phyloP scores from a whole-genome alignment of 768 basidiomycete genomes.

The Fistulinella prunicolor region DNA sequence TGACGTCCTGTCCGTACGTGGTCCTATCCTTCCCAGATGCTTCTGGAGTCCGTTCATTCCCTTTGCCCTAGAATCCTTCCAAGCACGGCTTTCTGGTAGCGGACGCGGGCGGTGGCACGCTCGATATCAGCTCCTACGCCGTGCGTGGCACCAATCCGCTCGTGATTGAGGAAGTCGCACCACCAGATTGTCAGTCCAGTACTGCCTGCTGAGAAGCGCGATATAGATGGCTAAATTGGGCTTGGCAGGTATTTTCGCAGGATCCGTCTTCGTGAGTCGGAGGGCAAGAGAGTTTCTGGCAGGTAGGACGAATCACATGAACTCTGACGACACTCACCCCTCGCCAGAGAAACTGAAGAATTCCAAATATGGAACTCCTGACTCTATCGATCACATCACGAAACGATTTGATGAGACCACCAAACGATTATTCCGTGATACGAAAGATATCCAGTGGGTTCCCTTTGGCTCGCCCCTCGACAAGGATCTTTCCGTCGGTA shows the following conservation, averaged over 20 bases:
- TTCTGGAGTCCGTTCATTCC: constrained; percentile 2
- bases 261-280: constrained; percentile 79
- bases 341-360: constrained; percentile 63
- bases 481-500: constrained; percentile 66
- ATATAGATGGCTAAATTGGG: constrained; percentile 2
- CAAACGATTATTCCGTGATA: constrained; percentile 72
- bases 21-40: not conserved
- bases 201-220: too few species aligned
- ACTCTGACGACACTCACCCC: constrained; percentile 5
- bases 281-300: constrained; percentile 70
- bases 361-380: constrained; percentile 70
- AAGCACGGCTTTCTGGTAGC: constrained; percentile 77
- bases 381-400: constrained; percentile 75
- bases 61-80: constrained; percentile 54
- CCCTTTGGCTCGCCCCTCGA: constrained; percentile 77
- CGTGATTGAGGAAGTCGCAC: constrained; percentile 79
- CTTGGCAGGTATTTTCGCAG: constrained; percentile 69
- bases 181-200: constrained; percentile 68
- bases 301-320: constrained; percentile 37
- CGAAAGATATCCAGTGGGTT: constrained; percentile 65
- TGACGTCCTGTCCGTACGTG: constrained; percentile 68
- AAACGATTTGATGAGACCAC: constrained; percentile 81
- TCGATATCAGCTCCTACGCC: constrained; percentile 79
- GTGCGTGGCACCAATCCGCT: constrained; percentile 67
- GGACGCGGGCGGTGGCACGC: constrained; percentile 78